Percentiles rank a stretch among this genome's conserved stretches.
These are phyloP conservation scores for Platanus orientalis DNA, from an alignment of 164 flowering plant genomes.

Conservation along the genomic window DNA sequence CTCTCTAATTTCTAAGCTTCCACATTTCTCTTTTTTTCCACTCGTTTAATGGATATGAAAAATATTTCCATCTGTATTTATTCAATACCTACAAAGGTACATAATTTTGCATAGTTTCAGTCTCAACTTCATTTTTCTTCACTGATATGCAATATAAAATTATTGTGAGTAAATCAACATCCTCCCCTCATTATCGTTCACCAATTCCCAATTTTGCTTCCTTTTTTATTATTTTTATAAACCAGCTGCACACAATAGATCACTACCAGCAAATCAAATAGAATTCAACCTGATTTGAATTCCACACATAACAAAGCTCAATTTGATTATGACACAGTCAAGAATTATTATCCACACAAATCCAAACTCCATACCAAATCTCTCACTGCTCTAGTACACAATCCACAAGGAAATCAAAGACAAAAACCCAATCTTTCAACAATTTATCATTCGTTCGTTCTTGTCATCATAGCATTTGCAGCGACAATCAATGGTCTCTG, in stretches of 20 bases:
- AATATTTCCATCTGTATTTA: not conserved
- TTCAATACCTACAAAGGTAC: not conserved
- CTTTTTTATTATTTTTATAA: no score
- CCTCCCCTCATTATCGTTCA: not conserved
- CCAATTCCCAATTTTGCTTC: not conserved
- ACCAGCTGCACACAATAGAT: no score
- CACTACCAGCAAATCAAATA: no score
- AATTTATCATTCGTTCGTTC: no score
- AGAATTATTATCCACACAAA: not conserved
- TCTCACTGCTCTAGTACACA: no score
- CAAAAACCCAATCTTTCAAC: not conserved
- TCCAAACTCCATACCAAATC: no score
- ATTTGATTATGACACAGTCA: not conserved
- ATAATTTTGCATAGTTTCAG: not conserved
- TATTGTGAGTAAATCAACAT: no score
- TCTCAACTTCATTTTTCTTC: no score
- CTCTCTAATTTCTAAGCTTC: not conserved
- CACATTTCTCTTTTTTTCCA: not conserved
- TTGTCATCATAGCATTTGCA: no score
- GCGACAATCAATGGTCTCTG: no score
- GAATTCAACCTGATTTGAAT: not conserved
- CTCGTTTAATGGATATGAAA: no score
- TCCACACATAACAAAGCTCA: not conserved
- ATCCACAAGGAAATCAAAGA: not conserved
- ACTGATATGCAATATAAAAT: no score